Evolutionary conservation across 2,329 filamentous ascomycete species (phyloP).

Genomic region (Nannizziopsis barbatae): DNA sequence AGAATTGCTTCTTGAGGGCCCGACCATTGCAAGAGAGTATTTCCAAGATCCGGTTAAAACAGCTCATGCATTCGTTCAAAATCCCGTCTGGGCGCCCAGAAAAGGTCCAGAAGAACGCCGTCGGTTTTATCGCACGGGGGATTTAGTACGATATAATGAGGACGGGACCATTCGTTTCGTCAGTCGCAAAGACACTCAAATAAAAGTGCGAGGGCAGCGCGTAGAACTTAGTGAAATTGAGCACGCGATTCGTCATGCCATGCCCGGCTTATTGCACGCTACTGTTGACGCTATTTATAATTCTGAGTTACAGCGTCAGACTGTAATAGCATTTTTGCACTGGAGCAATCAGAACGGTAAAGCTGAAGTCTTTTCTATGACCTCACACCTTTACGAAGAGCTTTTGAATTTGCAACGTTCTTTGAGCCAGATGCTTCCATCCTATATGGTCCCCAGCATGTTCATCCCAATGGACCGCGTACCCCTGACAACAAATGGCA

Average conservation of each 20-base stretch:
- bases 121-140: conserved; percentile 19
- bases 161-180: conserved; percentile 15
- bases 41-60: conserved; percentile 20
- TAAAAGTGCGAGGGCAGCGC: conserved; percentile 74
- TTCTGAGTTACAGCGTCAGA: background rate
- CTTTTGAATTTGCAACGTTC: background rate
- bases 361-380: background rate
- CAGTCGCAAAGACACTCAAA: conserved; percentile 42
- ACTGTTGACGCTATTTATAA: conserved; percentile 1
- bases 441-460: conserved; percentile 17
- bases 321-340: conserved; percentile 1
- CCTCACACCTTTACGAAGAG: background rate
- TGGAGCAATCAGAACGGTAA: background rate
- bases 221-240: conserved; percentile 81
- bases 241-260: conserved; percentile 10
- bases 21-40: conserved; percentile 29
- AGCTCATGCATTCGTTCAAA: conserved; percentile 15
- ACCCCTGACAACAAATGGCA: conserved; percentile 28
- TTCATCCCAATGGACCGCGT: conserved; percentile 9
- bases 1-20: conserved; percentile 33
- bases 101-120: background rate
- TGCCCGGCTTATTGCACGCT: background rate
- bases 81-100: conserved; percentile 15
- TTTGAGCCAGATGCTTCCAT: conserved; percentile 10
- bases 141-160: conserved; percentile 16